phyloP scores from a whole-genome alignment of 208 protist genomes.

The Trypanosoma melophagium region DNA sequence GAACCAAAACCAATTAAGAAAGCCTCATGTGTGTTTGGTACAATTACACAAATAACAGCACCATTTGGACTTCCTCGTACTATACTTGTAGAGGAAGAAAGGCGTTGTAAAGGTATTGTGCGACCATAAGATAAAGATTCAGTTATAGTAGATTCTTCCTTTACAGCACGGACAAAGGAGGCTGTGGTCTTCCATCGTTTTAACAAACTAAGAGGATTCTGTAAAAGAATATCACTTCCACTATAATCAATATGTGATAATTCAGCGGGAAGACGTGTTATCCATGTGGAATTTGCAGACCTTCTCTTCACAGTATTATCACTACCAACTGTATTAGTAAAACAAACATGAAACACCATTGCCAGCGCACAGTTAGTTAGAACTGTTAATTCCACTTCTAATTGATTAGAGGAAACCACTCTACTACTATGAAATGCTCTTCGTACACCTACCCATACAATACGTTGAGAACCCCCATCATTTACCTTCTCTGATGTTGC shows the following conservation, averaged over 20 bases:
- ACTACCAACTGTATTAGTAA: background rate
- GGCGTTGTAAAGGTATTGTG: background rate
- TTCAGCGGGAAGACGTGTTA: background rate
- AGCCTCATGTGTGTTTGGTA: constrained; percentile 2
- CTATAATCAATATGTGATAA: background rate
- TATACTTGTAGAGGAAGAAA: constrained; percentile 4
- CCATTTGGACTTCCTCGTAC: constrained; percentile 23
- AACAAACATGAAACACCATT: constrained; percentile 10
- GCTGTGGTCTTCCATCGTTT: constrained; percentile 9
- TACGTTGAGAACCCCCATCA: background rate
- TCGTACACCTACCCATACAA: constrained; percentile 13
- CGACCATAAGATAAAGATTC: background rate
- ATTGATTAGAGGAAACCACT: background rate
- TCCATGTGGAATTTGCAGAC: background rate
- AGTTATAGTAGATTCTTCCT: background rate
- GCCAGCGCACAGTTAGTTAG: constrained; percentile 3
- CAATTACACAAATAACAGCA: constrained; percentile 19
- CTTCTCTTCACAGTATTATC: background rate
- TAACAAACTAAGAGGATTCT: constrained; percentile 7
- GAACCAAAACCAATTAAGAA: constrained; percentile 23
- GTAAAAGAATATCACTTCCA: background rate
- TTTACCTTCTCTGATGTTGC: background rate
- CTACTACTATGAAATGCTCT: background rate
- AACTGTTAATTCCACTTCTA: constrained; percentile 1
- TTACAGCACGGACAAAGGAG: constrained; percentile 3